These are phyloP conservation scores for Trichoderma atrobrunneum DNA, from an alignment of 2,329 filamentous ascomycete genomes.

Conservation along the genomic window DNA sequence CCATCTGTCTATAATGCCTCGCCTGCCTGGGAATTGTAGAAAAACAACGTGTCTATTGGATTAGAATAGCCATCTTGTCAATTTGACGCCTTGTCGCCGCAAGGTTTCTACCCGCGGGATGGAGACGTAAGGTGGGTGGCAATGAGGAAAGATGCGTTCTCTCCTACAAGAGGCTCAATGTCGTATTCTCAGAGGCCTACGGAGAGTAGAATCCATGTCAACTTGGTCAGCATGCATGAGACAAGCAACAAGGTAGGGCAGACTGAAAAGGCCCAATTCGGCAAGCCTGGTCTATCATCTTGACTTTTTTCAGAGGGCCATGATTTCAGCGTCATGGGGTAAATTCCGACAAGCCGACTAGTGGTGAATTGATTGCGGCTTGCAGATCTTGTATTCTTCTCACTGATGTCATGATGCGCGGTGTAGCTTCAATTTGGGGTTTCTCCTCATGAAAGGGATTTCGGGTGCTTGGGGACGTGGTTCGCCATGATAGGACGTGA, in stretches of 20 bases:
- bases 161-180: background rate
- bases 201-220: background rate
- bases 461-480: background rate
- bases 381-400: background rate
- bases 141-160: background rate
- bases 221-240: background rate
- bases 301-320: background rate
- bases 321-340: background rate
- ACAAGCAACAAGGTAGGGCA: background rate
- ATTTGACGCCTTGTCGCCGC: background rate
- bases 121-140: background rate
- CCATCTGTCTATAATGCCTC: background rate
- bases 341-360: background rate
- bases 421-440: background rate
- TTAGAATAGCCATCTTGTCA: background rate
- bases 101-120: background rate
- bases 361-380: too few species aligned
- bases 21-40: background rate
- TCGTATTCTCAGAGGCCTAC: background rate
- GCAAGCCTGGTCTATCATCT: background rate
- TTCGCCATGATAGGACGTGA: conserved; percentile 4
- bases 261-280: background rate
- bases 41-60: background rate
- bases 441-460: background rate
- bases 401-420: conserved; percentile 3